Conservation (phyloP, 441 rosid genomes). For the Codiaeum variegatum region DNA sequence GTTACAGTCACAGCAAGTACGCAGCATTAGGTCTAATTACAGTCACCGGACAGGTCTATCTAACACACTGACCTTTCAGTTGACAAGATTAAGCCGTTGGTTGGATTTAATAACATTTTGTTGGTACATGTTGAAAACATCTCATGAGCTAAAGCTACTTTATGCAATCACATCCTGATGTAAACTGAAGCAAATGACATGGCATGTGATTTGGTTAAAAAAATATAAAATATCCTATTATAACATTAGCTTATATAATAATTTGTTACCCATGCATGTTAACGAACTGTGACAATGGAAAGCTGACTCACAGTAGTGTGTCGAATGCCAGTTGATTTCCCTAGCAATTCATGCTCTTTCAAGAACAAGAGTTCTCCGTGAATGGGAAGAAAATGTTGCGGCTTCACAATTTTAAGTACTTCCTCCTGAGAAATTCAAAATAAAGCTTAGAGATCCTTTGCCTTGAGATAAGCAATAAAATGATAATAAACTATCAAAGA, state of each 20-base stretch:
- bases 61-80: conserved; percentile 1
- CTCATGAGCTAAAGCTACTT: not conserved
- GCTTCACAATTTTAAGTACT: conserved; percentile 86
- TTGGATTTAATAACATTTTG: not conserved
- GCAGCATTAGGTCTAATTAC: not conserved
- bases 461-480: not conserved
- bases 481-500: not conserved
- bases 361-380: conserved; percentile 97
- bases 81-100: not conserved
- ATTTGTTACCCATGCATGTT: not conserved
- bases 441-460: conserved; percentile 5
- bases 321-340: conserved; percentile 83
- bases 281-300: not conserved
- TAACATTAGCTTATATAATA: not conserved
- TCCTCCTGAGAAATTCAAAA: conserved; percentile 66
- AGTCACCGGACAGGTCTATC: not conserved
- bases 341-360: conserved; percentile 95
- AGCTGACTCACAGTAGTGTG: conserved; percentile 75
- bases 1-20: not conserved
- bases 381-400: conserved; percentile 92
- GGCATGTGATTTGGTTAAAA: not conserved
- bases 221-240: not conserved
- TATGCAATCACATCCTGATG: not conserved
- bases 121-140: not conserved
- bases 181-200: not conserved